phyloP scores from a whole-genome alignment of 2,329 filamentous ascomycete genomes.

The Penicillium sp. region DNA sequence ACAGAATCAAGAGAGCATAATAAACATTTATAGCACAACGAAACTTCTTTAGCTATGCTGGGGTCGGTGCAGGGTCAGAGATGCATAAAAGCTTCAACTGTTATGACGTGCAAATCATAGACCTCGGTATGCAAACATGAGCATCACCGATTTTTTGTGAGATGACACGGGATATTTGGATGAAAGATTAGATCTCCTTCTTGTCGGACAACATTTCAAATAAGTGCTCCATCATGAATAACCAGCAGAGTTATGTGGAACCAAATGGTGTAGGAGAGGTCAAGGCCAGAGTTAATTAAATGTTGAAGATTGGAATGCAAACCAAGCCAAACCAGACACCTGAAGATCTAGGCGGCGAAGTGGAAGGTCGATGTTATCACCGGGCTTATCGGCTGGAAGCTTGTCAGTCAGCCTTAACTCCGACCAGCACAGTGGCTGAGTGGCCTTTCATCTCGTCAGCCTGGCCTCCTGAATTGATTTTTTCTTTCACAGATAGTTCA shows the following conservation, averaged over 20 bases:
- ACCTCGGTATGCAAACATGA: neutral
- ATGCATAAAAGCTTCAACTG: neutral
- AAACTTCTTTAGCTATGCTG: neutral
- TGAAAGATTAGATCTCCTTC: neutral
- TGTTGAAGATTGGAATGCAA: neutral
- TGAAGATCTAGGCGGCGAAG: neutral
- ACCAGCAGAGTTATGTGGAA: neutral
- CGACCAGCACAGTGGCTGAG: constrained; percentile 1
- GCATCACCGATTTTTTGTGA: neutral
- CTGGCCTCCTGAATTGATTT: neutral
- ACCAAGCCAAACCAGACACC: constrained; percentile 4
- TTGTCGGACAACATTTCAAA: neutral
- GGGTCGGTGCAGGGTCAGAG: neutral
- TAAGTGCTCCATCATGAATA: neutral
- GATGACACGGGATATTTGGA: neutral
- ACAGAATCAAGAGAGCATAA: neutral
- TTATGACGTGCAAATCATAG: neutral
- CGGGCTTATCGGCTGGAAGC: neutral
- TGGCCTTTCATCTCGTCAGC: neutral
- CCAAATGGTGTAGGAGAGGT: neutral
- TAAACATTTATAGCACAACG: neutral
- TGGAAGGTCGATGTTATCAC: neutral
- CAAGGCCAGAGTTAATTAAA: neutral
- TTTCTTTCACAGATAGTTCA: neutral
- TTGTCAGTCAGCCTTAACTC: constrained; percentile 9